phyloP scores from a whole-genome alignment of 2,329 filamentous ascomycete genomes.

The Alternaria longipes region DNA sequence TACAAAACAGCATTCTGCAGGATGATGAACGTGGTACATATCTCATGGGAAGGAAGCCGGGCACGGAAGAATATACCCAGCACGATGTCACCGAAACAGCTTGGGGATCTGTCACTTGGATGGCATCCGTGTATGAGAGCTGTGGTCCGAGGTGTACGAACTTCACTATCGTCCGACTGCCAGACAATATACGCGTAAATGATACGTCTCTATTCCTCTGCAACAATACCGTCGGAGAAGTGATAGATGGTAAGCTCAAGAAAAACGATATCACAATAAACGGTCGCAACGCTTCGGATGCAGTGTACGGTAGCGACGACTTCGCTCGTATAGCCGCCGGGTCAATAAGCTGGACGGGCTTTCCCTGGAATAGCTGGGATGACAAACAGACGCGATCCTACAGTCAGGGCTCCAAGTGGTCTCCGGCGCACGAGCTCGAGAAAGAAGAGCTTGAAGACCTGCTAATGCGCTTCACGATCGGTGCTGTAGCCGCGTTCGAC shows the following conservation, averaged over 20 bases:
- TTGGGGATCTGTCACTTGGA: slow-evolving; percentile 37
- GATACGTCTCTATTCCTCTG: slow-evolving; percentile 6
- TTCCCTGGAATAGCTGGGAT: slow-evolving; percentile 16
- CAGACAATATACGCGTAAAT: slow-evolving; percentile 8
- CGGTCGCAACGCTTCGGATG: too few relatives aligned
- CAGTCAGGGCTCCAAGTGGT: slow-evolving; percentile 37
- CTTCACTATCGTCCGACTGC: slow-evolving; percentile 42
- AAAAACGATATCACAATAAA: too few relatives aligned
- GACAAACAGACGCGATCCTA: slow-evolving; percentile 32
- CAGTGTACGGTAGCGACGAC: slow-evolving; percentile 24
- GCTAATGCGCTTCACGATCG: slow-evolving; percentile 41
- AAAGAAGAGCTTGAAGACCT: slow-evolving; percentile 31
- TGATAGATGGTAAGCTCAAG: too few relatives aligned
- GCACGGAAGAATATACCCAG: slow-evolving; percentile 20
- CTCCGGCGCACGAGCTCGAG: slow-evolving; percentile 21
- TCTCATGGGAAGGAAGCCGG: slow-evolving; percentile 23
- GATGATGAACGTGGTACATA: too few relatives aligned
- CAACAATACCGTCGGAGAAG: too few relatives aligned
- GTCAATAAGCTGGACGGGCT: slow-evolving; percentile 46
- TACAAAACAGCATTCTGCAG: slow-evolving; percentile 8
- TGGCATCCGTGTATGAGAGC: slow-evolving; percentile 22
- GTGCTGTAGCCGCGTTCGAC: slow-evolving; percentile 46
- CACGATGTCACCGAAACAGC: slow-evolving; percentile 28
- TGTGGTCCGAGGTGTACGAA: slow-evolving; percentile 48
- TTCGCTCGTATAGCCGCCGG: slow-evolving; percentile 45